phyloP scores from a whole-genome alignment of 164 flowering plant genomes.

The grape (Vitis vinifera) region ASM3070453v1 NC_081807.1:3624501-3625000 shows the following conservation, averaged over 20 bases:
- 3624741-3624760: not conserved
- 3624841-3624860: too few species aligned
- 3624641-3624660: not conserved
- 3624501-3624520: constrained; percentile 88
- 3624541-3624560: constrained; percentile 96
- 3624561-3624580: constrained; percentile 99
- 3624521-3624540: constrained; percentile 99
- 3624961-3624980: too few species aligned
- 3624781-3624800: not conserved
- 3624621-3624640: not conserved
- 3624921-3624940: too few species aligned
- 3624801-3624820: not conserved
- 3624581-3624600: constrained; percentile 8
- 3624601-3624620: not conserved
- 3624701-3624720: not conserved
- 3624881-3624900: too few species aligned
- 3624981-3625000: too few species aligned
- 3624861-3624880: too few species aligned
- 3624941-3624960: too few species aligned
- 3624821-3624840: too few species aligned
- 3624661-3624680: not conserved
- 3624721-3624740: not conserved
- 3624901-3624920: too few species aligned
- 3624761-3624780: not conserved
- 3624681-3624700: not conserved